These are phyloP conservation scores for Phialophora macrospora DNA, from an alignment of 2,329 filamentous ascomycete species.

Conservation along the genomic window DNA sequence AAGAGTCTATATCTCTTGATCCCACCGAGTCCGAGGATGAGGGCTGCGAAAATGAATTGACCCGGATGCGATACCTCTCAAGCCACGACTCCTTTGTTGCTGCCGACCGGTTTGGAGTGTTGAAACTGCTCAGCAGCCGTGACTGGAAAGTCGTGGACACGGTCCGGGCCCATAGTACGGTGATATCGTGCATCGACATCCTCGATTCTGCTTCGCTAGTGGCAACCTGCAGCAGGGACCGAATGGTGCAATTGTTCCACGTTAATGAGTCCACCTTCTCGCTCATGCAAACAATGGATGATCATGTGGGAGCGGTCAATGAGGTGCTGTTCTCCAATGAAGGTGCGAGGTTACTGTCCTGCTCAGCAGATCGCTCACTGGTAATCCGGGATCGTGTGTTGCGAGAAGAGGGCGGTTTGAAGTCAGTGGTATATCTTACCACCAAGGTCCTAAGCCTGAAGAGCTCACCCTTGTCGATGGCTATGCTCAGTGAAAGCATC, in stretches of 20 bases:
- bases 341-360: slow-evolving; percentile 75
- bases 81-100: slow-evolving; percentile 72
- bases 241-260: slow-evolving; percentile 89
- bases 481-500: slow-evolving; percentile 65
- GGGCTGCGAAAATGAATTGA: slow-evolving; percentile 62
- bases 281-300: slow-evolving; percentile 86
- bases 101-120: slow-evolving; percentile 83
- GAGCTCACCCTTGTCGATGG: slow-evolving; percentile 84
- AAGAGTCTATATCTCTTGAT: slow-evolving; percentile 72
- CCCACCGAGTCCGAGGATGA: slow-evolving; percentile 55
- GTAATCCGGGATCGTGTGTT: slow-evolving; percentile 79
- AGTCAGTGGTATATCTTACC: slow-evolving; percentile 75
- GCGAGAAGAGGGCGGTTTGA: slow-evolving; percentile 57
- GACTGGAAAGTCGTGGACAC: slow-evolving; percentile 68
- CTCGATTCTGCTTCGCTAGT: slow-evolving; percentile 68
- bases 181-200: slow-evolving; percentile 81
- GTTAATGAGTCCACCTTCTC: slow-evolving; percentile 65
- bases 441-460: slow-evolving; percentile 80
- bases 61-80: slow-evolving; percentile 62
- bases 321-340: slow-evolving; percentile 76
- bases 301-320: slow-evolving; percentile 86
- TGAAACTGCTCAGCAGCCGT: slow-evolving; percentile 55
- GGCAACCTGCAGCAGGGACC: slow-evolving; percentile 83
- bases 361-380: slow-evolving; percentile 84
- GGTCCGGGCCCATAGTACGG: slow-evolving; percentile 82